Evolutionary conservation across 1,139 yeast genomes (phyloP).

Genomic region (Yamadazyma atlantica): DNA sequence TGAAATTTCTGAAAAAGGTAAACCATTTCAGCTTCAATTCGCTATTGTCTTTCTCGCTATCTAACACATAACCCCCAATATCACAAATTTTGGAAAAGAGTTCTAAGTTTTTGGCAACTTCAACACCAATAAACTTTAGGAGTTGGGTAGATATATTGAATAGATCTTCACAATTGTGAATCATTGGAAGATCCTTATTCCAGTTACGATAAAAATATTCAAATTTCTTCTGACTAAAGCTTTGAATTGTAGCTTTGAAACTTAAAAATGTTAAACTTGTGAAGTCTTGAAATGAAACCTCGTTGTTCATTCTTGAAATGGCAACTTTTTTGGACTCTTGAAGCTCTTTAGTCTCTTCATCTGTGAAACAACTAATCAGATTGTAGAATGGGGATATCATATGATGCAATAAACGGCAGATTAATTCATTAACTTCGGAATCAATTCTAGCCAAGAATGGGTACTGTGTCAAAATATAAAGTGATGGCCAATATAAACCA

Average conservation of each 20-base stretch:
- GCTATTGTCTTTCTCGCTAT: constrained; percentile 23
- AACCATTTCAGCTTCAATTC: constrained; percentile 46
- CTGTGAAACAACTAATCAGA: constrained; percentile 16
- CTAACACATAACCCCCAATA: constrained; percentile 46
- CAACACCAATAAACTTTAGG: constrained; percentile 57
- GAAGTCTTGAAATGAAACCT: constrained; percentile 28
- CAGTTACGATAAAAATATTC: constrained; percentile 56
- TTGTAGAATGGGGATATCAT: constrained; percentile 53
- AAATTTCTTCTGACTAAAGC: constrained; percentile 31
- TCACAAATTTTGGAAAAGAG: constrained; percentile 63
- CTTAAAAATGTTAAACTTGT: constrained; percentile 20
- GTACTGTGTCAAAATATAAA: constrained; percentile 57
- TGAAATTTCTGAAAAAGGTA: constrained; percentile 59
- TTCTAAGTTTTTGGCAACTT: constrained; percentile 48
- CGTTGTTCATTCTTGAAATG: constrained; percentile 32
- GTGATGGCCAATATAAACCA: constrained; percentile 65
- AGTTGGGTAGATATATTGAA: constrained; percentile 46
- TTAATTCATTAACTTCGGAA: constrained; percentile 48
- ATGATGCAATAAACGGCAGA: constrained; percentile 50
- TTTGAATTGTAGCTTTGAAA: constrained; percentile 32
- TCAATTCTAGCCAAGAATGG: constrained; percentile 65
- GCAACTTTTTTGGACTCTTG: constrained; percentile 26
- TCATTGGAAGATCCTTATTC: constrained; percentile 39
- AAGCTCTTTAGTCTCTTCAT: constrained; percentile 21
- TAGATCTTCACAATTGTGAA: constrained; percentile 44